Evolutionary conservation across 2,329 filamentous ascomycete species (phyloP).

Genomic region (Hymenoscyphus fraxineus): DNA sequence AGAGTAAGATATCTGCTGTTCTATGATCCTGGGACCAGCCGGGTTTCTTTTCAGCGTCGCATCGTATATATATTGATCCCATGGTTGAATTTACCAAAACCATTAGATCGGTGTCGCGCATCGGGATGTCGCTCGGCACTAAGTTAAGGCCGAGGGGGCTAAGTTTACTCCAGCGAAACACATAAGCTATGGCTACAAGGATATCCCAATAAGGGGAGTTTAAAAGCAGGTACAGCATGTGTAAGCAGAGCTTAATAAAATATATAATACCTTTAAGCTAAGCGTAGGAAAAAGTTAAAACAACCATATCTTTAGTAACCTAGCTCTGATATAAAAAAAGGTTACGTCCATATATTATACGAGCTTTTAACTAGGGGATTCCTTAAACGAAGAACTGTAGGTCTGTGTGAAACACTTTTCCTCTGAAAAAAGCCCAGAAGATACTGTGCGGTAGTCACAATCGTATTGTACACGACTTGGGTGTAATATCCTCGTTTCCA

Average conservation of each 20-base stretch:
- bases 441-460: too few species aligned
- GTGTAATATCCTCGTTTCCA: too few species aligned
- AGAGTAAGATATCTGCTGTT: not conserved
- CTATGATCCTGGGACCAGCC: not conserved
- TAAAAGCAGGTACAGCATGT: not conserved
- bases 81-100: not conserved
- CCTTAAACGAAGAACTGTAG: too few species aligned
- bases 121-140: slow-evolving; percentile 5
- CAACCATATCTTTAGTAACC: too few species aligned
- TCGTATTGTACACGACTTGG: too few species aligned
- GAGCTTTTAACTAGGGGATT: too few species aligned
- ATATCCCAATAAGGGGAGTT: not conserved
- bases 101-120: not conserved
- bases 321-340: too few species aligned
- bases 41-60: not conserved
- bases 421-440: too few species aligned
- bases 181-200: not conserved
- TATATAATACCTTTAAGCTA: not conserved
- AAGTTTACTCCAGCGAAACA: not conserved
- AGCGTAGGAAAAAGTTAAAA: not conserved
- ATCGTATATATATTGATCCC: not conserved
- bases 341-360: too few species aligned
- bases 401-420: too few species aligned
- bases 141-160: slow-evolving; percentile 6
- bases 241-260: not conserved